Conservation (phyloP, 139 green algal genomes). For the Chlamydomonas urium region DNA sequence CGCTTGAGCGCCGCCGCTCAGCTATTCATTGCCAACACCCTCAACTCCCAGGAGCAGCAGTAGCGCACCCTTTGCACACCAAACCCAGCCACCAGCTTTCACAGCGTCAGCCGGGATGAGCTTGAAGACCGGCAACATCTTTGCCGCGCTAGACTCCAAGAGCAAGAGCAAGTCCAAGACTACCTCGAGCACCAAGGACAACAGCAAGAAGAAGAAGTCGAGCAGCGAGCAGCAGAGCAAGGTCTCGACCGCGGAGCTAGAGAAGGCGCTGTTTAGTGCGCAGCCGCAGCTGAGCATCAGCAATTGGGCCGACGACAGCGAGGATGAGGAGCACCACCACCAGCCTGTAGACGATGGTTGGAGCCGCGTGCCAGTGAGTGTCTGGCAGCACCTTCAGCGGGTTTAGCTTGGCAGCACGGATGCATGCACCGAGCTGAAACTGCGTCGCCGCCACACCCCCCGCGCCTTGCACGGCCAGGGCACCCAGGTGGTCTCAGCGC, state of each 20-base stretch:
- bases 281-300: neutral
- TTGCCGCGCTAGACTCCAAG: conserved; percentile 9
- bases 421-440: neutral
- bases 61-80: too few species aligned
- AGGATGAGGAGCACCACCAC: neutral
- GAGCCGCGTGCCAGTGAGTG: conserved; percentile 4
- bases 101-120: too few species aligned
- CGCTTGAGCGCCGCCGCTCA: too few species aligned
- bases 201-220: conserved; percentile 6
- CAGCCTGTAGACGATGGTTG: conserved; percentile 8
- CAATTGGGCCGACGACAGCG: conserved; percentile 10
- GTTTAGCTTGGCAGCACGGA: neutral
- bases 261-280: conserved; percentile 3
- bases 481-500: neutral
- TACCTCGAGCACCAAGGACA: neutral
- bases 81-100: too few species aligned
- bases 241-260: conserved; percentile 7
- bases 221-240: neutral
- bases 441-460: neutral
- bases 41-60: too few species aligned
- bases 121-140: conserved; percentile 2
- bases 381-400: too few species aligned
- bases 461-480: neutral
- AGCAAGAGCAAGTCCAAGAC: conserved; percentile 2
- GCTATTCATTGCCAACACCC: too few species aligned